Conservation (phyloP, 257 asterid species). For the Fraxinus cuspidata region DNA sequence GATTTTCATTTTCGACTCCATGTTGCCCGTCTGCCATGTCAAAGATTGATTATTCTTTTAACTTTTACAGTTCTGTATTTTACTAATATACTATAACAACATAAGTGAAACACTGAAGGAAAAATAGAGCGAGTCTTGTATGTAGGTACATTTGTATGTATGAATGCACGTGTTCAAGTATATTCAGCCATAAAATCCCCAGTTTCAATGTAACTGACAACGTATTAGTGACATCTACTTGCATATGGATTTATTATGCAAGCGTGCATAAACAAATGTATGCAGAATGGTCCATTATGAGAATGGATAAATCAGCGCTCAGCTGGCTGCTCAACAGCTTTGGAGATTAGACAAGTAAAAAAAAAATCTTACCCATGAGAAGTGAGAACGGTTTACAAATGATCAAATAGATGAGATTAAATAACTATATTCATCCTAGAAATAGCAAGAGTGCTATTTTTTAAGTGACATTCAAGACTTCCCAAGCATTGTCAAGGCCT, state of each 20-base stretch:
- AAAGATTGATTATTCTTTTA: not conserved
- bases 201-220: not conserved
- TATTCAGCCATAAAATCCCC: not conserved
- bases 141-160: not conserved
- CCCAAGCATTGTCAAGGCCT: constrained; percentile 22
- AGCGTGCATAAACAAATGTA: too few species aligned
- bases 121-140: too few species aligned
- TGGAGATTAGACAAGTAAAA: too few species aligned
- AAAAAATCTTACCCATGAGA: too few species aligned
- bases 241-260: too few species aligned
- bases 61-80: not conserved
- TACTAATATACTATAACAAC: not conserved
- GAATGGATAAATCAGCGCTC: too few species aligned
- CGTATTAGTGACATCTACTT: not conserved
- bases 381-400: too few species aligned
- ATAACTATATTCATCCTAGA: not conserved
- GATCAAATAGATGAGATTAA: too few species aligned
- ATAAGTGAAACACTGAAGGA: too few species aligned
- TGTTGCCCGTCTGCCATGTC: constrained; percentile 54
- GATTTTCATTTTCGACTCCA: constrained; percentile 57
- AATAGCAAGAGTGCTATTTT: not conserved
- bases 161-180: not conserved
- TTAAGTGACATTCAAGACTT: not conserved
- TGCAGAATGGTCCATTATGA: too few species aligned
- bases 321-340: too few species aligned